Evolutionary conservation across 495 filamentous ascomycete species (phyloP).

Genomic region (Penicillium canescens): DNA sequence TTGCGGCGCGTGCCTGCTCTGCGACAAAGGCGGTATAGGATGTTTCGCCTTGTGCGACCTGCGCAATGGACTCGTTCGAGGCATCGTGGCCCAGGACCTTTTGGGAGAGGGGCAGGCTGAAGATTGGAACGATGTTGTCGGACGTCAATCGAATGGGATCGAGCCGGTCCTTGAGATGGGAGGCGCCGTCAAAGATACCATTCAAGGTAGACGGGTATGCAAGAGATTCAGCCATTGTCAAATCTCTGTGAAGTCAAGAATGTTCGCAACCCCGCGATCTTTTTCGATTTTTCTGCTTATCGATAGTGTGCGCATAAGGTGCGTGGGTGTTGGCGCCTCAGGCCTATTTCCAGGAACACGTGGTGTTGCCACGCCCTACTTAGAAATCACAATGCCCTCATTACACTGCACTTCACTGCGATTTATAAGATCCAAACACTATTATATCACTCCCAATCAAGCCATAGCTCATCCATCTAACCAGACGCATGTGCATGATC

Average conservation of each 20-base stretch:
- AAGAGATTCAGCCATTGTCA: constrained; percentile 29
- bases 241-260: constrained; percentile 12
- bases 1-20: constrained; percentile 27
- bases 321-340: constrained; percentile 12
- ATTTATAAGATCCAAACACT: too few species aligned
- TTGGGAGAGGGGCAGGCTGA: constrained; percentile 41
- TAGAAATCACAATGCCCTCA: not conserved
- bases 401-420: too few species aligned
- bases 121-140: constrained; percentile 33
- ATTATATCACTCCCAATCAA: too few species aligned
- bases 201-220: constrained; percentile 33
- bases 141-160: constrained; percentile 40
- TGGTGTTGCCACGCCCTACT: constrained; percentile 17
- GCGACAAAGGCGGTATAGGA: constrained; percentile 42
- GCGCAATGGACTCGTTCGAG: constrained; percentile 21
- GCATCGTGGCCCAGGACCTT: constrained; percentile 35
- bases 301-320: constrained; percentile 29
- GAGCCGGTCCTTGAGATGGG: constrained; percentile 31
- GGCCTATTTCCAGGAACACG: not conserved
- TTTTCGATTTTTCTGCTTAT: constrained; percentile 34
- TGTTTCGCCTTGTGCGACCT: constrained; percentile 27
- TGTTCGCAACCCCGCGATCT: constrained; percentile 32
- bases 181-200: constrained; percentile 32
- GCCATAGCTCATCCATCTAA: too few species aligned
- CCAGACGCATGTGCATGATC: constrained; percentile 29